Percentiles rank a stretch among this genome's conserved stretches.
Evolutionary conservation across 306 rosid genomes (phyloP).

Genomic region (Inga leiocalycina): DNA sequence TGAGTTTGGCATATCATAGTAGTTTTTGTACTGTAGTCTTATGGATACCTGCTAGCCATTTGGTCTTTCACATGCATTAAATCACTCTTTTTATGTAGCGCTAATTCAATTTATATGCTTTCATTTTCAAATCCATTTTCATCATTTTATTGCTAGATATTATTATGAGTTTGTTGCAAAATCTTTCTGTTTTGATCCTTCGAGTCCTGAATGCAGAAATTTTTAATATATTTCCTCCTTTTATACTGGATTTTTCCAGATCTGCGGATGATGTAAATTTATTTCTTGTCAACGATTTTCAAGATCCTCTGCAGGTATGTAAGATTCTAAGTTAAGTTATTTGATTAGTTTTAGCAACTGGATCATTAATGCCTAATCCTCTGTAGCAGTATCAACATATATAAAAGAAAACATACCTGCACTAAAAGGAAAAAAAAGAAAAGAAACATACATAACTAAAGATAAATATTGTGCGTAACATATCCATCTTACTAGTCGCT

Average conservation of each 20-base stretch:
- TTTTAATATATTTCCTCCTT: constrained; percentile 21
- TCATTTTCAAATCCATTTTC: background rate
- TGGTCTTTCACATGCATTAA: constrained; percentile 7
- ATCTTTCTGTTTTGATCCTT: constrained; percentile 7
- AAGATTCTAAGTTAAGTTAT: constrained; percentile 19
- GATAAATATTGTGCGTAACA: constrained; percentile 6
- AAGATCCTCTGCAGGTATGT: constrained; percentile 87
- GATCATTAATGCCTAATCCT: constrained; percentile 17
- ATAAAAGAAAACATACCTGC: background rate
- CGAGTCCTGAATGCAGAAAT: constrained; percentile 16
- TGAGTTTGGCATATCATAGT: constrained; percentile 2
- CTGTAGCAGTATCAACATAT: constrained; percentile 17
- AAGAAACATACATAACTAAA: background rate
- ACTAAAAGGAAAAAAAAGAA: background rate
- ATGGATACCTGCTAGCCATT: background rate
- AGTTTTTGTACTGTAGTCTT: background rate
- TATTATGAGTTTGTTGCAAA: background rate
- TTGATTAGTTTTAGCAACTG: constrained; percentile 16
- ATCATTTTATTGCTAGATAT: background rate
- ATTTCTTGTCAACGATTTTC: constrained; percentile 85
- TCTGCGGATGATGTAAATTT: constrained; percentile 88
- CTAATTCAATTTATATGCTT: constrained; percentile 1
- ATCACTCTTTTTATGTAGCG: constrained; percentile 11
- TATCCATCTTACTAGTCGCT: constrained; percentile 7
- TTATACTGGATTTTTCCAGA: constrained; percentile 52